Percentiles rank a stretch among this genome's conserved stretches.
phyloP scores from a whole-genome alignment of 2,329 filamentous ascomycete species.

The Aaosphaeria arxii region DNA sequence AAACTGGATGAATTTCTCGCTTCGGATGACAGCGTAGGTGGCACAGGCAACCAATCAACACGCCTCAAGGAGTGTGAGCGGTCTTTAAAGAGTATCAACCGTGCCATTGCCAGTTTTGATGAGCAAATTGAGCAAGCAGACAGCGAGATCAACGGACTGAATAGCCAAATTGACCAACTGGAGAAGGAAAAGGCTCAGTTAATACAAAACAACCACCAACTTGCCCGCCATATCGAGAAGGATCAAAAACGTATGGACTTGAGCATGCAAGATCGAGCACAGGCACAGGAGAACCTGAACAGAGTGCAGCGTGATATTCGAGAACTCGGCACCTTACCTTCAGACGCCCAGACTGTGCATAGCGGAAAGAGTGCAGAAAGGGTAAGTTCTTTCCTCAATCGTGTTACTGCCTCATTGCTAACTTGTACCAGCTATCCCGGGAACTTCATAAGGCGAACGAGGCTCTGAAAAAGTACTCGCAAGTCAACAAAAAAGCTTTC shows the following conservation, averaged over 20 bases:
- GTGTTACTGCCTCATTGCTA: slow-evolving; percentile 9
- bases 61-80: slow-evolving; percentile 75
- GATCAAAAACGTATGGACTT: slow-evolving; percentile 90
- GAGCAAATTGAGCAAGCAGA: slow-evolving; percentile 73
- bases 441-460: slow-evolving; percentile 89
- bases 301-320: slow-evolving; percentile 88
- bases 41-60: slow-evolving; percentile 51
- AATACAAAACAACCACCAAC: slow-evolving; percentile 70
- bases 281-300: slow-evolving; percentile 70
- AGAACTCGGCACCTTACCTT: slow-evolving; percentile 86
- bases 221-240: slow-evolving; percentile 75
- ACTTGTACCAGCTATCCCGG: slow-evolving; percentile 44
- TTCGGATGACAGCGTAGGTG: slow-evolving; percentile 46
- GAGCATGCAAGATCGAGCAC: slow-evolving; percentile 82
- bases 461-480: slow-evolving; percentile 90
- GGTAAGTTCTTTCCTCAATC: slow-evolving; percentile 49
- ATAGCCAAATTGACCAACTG: slow-evolving; percentile 54
- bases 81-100: slow-evolving; percentile 75
- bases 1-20: slow-evolving; percentile 74
- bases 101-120: slow-evolving; percentile 65
- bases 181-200: slow-evolving; percentile 61
- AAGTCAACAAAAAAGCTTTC: slow-evolving; percentile 99
- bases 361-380: slow-evolving; percentile 75
- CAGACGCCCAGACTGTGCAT: slow-evolving; percentile 91
- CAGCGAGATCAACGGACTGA: slow-evolving; percentile 61